Evolutionary conservation across 2,329 filamentous ascomycete species (phyloP).

Genomic region (Fusarium coffeatum): DNA sequence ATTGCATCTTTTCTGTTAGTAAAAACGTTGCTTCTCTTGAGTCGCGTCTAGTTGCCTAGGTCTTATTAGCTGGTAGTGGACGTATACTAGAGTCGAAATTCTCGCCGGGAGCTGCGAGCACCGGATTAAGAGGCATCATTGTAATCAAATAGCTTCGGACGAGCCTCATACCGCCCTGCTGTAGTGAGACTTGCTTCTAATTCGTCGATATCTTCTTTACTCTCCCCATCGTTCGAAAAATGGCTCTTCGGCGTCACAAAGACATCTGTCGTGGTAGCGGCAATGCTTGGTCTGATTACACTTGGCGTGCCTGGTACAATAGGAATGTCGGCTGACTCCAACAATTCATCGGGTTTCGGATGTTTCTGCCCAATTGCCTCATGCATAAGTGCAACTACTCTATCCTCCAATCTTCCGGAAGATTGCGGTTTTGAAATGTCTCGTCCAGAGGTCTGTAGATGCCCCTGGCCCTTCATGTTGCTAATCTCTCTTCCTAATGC

Average conservation of each 20-base stretch:
- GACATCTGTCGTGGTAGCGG: constrained; percentile 31
- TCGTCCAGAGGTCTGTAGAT: background rate
- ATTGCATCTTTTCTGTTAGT: background rate
- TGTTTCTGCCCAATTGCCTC: constrained; percentile 23
- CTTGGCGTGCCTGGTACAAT: constrained; percentile 31
- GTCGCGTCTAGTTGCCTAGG: background rate
- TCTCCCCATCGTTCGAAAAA: constrained; percentile 14
- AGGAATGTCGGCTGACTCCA: background rate
- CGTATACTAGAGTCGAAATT: background rate
- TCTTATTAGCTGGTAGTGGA: background rate
- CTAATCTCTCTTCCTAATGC: constrained; percentile 37
- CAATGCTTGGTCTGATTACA: constrained; percentile 25
- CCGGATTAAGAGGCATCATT: background rate
- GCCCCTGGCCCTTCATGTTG: constrained; percentile 27
- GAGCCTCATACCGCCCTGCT: background rate
- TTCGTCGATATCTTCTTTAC: background rate
- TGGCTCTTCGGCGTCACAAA: constrained; percentile 42
- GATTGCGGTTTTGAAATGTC: constrained; percentile 14
- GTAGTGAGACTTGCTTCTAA: background rate
- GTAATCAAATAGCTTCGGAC: background rate
- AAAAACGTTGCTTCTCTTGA: background rate
- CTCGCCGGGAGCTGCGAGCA: background rate
- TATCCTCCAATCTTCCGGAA: constrained; percentile 30
- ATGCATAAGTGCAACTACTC: constrained; percentile 36
- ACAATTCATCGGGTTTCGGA: constrained; percentile 1